phyloP scores from a whole-genome alignment of 257 asterid species.

The Solanum okadae region DNA sequence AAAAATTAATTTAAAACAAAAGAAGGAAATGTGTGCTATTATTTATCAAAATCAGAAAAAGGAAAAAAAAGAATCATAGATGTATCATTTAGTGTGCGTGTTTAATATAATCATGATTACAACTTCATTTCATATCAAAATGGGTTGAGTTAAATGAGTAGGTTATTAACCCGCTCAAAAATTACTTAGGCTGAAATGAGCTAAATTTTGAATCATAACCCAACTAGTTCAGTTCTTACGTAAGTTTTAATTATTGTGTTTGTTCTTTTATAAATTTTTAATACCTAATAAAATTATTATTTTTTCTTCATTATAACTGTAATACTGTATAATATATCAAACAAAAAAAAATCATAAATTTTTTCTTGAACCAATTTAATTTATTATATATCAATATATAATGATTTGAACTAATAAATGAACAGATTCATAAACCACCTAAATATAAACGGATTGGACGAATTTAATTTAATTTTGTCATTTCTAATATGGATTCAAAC shows the following conservation, averaged over 20 bases:
- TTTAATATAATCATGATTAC: neutral
- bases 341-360: neutral
- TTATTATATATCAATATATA: too few species aligned
- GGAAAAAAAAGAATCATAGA: neutral
- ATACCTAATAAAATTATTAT: neutral
- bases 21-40: neutral
- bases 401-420: too few species aligned
- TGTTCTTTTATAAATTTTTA: neutral
- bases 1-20: neutral
- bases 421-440: too few species aligned
- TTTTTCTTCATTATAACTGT: neutral
- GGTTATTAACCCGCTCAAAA: neutral
- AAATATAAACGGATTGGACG: too few species aligned
- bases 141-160: neutral
- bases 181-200: fast-evolving
- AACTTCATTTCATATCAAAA: neutral
- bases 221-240: neutral
- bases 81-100: neutral
- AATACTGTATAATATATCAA: neutral
- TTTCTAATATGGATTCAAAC: neutral
- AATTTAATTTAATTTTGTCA: neutral
- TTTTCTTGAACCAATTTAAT: neutral
- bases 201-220: neutral
- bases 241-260: neutral
- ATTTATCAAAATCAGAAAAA: neutral